Conservation (phyloP, 805 yeast species). For the Pichia insulana region DNA sequence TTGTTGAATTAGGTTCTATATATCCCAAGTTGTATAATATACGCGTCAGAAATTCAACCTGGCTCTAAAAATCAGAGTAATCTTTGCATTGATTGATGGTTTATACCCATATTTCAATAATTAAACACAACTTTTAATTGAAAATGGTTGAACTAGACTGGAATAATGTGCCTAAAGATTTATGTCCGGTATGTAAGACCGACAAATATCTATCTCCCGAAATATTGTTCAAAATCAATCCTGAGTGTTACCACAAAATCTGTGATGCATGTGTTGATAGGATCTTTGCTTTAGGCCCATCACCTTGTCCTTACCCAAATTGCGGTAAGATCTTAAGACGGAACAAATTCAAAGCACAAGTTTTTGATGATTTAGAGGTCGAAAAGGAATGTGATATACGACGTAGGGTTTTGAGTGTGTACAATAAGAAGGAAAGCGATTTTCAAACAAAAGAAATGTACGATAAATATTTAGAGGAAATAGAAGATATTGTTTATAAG, state of each 20-base stretch:
- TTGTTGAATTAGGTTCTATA: no score
- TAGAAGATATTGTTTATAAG: conserved; percentile 75
- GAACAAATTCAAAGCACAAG: conserved; percentile 84
- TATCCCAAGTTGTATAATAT: no score
- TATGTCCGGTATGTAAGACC: conserved; percentile 97
- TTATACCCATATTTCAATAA: no score
- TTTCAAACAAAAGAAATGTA: conserved; percentile 52
- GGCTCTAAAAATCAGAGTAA: no score
- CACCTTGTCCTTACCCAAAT: conserved; percentile 89
- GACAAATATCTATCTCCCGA: conserved; percentile 91
- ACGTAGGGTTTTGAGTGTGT: conserved; percentile 63
- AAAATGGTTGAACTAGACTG: conserved; percentile 28
- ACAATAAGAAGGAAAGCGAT: conserved; percentile 72
- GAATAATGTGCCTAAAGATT: conserved; percentile 28
- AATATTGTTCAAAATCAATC: conserved; percentile 84
- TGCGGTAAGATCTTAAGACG: conserved; percentile 83
- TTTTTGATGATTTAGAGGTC: conserved; percentile 82
- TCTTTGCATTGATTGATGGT: no score
- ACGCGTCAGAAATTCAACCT: no score
- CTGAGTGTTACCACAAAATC: conserved; percentile 96
- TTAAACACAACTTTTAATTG: no score
- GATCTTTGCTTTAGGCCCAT: conserved; percentile 89
- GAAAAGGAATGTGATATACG: conserved; percentile 92
- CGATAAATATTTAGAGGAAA: conserved; percentile 73
- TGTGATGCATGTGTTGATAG: conserved; percentile 97